Evolutionary conservation across 2,329 filamentous ascomycete species (phyloP).

Genomic region (Stylonectria norvegica): DNA sequence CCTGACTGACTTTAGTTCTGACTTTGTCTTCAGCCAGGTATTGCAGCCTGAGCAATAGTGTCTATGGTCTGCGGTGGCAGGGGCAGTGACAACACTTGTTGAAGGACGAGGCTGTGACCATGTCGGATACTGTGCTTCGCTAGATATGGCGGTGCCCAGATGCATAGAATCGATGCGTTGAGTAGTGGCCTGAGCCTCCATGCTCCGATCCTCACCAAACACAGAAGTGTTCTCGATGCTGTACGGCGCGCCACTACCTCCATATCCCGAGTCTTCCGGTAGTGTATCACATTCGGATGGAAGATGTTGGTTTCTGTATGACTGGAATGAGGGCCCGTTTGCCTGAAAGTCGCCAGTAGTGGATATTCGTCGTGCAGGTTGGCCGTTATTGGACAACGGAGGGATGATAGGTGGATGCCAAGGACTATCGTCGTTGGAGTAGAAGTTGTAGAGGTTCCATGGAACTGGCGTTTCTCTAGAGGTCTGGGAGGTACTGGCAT

Average conservation of each 20-base stretch:
- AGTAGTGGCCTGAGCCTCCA: slow-evolving; percentile 39
- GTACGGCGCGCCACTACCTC: slow-evolving; percentile 37
- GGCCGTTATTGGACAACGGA: slow-evolving; percentile 23
- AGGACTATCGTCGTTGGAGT: slow-evolving; percentile 38
- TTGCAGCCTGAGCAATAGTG: slow-evolving; percentile 40
- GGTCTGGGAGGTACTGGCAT: background rate
- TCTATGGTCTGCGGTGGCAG: slow-evolving; percentile 12
- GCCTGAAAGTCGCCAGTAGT: slow-evolving; percentile 12
- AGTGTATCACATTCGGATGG: slow-evolving; percentile 41
- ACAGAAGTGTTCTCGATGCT: slow-evolving; percentile 44
- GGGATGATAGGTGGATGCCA: slow-evolving; percentile 40
- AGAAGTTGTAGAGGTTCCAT: slow-evolving; percentile 34
- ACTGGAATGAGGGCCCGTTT: slow-evolving; percentile 12
- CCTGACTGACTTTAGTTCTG: slow-evolving; percentile 50
- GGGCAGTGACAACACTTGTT: slow-evolving; percentile 16
- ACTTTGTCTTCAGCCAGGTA: slow-evolving; percentile 46
- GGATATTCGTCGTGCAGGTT: slow-evolving; percentile 24
- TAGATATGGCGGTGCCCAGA: slow-evolving; percentile 2
- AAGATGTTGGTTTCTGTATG: slow-evolving; percentile 25
- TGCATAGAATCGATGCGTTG: slow-evolving; percentile 33
- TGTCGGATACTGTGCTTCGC: background rate
- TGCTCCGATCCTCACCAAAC: slow-evolving; percentile 41
- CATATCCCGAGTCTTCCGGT: slow-evolving; percentile 47
- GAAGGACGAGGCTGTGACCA: slow-evolving; percentile 14
- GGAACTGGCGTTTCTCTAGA: slow-evolving; percentile 15